Evolutionary conservation across 2,329 filamentous ascomycete genomes (phyloP), one percentile per base, ranked within the genome.

Genomic region (Xenosphaeropsis pyriputrescens): DNA sequence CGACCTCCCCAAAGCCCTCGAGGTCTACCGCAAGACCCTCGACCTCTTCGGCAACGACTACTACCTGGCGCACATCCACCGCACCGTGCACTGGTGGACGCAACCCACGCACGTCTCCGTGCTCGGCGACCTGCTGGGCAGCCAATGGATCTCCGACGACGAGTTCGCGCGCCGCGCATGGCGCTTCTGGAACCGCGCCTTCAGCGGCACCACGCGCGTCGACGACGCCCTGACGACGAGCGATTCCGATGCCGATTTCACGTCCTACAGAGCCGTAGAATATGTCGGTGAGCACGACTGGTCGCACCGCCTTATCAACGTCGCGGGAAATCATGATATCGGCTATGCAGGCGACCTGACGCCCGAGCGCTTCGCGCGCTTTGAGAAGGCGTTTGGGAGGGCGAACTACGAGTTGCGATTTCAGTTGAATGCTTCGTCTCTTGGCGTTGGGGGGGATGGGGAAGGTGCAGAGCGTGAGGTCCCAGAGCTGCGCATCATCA

Each of bases 241-340:
- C 1, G 56, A 56, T 5, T 52, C 62, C 6, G 56, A 64, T 35
- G 61, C 62, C 22, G 41, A 52, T 16, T 34, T 42, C 38, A 42
- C 46, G 12, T 40, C 39, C 37, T 32, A 14, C 6, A 26, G 8
- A 11, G 7, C 22, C 22, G 12, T 26, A 6, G 16, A 14, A 32
- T 43, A 45, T 35, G 43, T 60, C 5, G 57, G 57, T 22, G 54
- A 57, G 34, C 58, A 63, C 5, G 57, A 59, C 2, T 96, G 91
- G 91, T 59, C 67, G n/a, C 69, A 65, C 31, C 72, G 81, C 39
- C 68, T 95, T 45, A 85, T 98, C 55, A 93, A 94, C 48, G 75
- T 96, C 18, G 86, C 78, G 0, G 91, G 91, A 1, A 98, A 98
- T 53, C 91, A 98, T 55, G 91, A 98, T 57, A 79, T 98, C 51